Conservation (phyloP, 2,329 filamentous ascomycete genomes). For the Nothophoma quercina region DNA sequence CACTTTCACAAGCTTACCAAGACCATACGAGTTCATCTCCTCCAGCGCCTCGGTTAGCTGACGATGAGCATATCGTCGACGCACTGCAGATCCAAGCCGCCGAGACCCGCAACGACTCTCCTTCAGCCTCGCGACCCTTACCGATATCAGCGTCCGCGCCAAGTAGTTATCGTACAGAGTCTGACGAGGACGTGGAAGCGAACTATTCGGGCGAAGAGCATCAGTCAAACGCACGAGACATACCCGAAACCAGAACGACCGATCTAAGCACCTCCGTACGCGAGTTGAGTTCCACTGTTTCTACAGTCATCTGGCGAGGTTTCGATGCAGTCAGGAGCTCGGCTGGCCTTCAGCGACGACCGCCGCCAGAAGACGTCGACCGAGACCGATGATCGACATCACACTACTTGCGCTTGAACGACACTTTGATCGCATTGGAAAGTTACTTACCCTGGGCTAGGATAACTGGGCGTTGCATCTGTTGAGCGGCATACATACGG, state of each 20-base stretch:
- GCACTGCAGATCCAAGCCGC: conserved; percentile 56
- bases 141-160: conserved; percentile 34
- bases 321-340: conserved; percentile 43
- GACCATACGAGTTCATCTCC: conserved; percentile 36
- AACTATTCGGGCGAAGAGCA: conserved; percentile 52
- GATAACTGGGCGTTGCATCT: conserved; percentile 15
- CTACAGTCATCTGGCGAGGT: conserved; percentile 47
- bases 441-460: conserved; percentile 12
- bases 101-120: conserved; percentile 56
- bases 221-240: conserved; percentile 43
- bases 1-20: conserved; percentile 45
- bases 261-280: conserved; percentile 38
- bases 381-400: conserved; percentile 37
- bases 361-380: conserved; percentile 43
- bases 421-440: conserved; percentile 11
- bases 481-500: conserved; percentile 12
- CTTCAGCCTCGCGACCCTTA: conserved; percentile 60
- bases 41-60: conserved; percentile 23
- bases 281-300: conserved; percentile 43
- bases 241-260: conserved; percentile 17
- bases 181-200: conserved; percentile 41
- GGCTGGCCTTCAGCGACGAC: conserved; percentile 39
- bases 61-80: conserved; percentile 49
- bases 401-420: conserved; percentile 5
- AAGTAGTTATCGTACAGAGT: conserved; percentile 10